Evolutionary conservation across 2,329 filamentous ascomycete species (phyloP).

Genomic region (Aspergillus niger): DNA sequence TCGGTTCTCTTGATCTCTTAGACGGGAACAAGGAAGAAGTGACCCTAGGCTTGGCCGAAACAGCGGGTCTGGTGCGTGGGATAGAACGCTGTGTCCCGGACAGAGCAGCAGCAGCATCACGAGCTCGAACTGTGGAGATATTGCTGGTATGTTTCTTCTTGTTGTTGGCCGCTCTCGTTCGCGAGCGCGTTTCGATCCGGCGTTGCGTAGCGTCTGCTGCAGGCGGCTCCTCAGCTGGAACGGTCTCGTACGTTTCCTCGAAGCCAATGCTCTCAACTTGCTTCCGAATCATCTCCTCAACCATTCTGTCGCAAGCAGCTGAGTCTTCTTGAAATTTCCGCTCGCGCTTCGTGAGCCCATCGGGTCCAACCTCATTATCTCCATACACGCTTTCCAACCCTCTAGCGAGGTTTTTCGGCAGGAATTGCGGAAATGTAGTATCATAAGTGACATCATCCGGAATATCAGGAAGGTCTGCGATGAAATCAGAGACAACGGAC

Average conservation of each 20-base stretch:
- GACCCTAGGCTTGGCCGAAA: slow-evolving; percentile 37
- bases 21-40: slow-evolving; percentile 35
- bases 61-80: slow-evolving; percentile 33
- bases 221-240: slow-evolving; percentile 33
- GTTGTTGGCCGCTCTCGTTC: slow-evolving; percentile 30
- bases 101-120: slow-evolving; percentile 45
- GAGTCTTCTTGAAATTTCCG: slow-evolving; percentile 68
- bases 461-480: slow-evolving; percentile 50
- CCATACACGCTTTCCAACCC: slow-evolving; percentile 55
- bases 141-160: slow-evolving; percentile 28
- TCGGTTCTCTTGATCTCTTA: slow-evolving; percentile 48
- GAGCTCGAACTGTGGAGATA: slow-evolving; percentile 44
- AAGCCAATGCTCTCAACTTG: slow-evolving; percentile 66
- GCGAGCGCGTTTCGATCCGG: slow-evolving; percentile 25
- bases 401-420: slow-evolving; percentile 55
- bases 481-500: slow-evolving; percentile 8
- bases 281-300: slow-evolving; percentile 68
- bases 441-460: slow-evolving; percentile 51
- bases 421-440: slow-evolving; percentile 55
- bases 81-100: slow-evolving; percentile 34
- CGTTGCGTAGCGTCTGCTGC: slow-evolving; percentile 41
- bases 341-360: slow-evolving; percentile 67
- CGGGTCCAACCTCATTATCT: slow-evolving; percentile 48
- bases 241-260: slow-evolving; percentile 59
- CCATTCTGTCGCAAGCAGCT: slow-evolving; percentile 62